Conservation (phyloP, 129 eudicot species). For the Tagetes erecta region DNA sequence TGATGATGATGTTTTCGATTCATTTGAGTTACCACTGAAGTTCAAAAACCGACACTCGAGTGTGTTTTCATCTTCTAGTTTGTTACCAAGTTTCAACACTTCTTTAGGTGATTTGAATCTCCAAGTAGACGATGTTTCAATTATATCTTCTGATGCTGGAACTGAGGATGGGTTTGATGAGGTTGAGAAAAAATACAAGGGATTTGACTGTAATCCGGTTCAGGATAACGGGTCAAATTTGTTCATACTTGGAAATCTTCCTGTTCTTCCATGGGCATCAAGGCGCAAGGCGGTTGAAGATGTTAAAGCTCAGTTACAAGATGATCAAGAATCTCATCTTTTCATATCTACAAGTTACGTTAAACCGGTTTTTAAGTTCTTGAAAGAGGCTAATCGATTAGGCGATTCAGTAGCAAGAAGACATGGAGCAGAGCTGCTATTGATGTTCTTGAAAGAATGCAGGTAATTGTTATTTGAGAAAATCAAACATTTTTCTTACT, state of each 20-base stretch:
- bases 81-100: conserved; percentile 31
- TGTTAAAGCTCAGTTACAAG: conserved; percentile 29
- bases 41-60: conserved; percentile 24
- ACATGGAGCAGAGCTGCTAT: conserved; percentile 39
- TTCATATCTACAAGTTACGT: conserved; percentile 33
- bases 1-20: conserved; percentile 22
- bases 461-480: conserved; percentile 23
- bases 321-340: conserved; percentile 19
- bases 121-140: conserved; percentile 33
- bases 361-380: conserved; percentile 31
- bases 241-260: conserved; percentile 36
- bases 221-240: conserved; percentile 21
- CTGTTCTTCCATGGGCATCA: conserved; percentile 36
- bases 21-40: conserved; percentile 15
- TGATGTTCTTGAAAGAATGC: conserved; percentile 41
- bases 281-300: conserved; percentile 37
- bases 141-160: conserved; percentile 25
- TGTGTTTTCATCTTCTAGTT: conserved; percentile 27
- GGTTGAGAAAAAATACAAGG: conserved; percentile 9
- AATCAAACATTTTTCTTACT: too few species aligned
- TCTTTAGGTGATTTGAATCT: conserved; percentile 34
- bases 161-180: conserved; percentile 19
- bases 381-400: conserved; percentile 37
- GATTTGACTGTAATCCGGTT: background rate
- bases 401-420: conserved; percentile 38